phyloP scores from a whole-genome alignment of 371 early-diverging fungal species.

The Rhizopus stolonifer region DNA sequence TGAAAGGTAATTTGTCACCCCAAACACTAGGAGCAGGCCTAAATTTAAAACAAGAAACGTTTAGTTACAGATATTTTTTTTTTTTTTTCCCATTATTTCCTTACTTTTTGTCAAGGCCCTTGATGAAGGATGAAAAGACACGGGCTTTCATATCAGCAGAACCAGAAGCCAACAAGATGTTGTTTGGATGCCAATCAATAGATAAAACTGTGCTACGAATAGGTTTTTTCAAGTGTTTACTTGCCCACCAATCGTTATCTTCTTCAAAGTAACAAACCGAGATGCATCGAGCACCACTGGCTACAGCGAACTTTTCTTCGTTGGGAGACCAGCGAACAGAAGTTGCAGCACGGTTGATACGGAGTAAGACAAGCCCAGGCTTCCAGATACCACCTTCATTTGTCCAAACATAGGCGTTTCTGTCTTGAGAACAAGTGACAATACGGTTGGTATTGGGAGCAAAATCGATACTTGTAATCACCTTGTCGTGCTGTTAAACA shows the following conservation, averaged over 20 bases:
- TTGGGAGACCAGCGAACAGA: slow-evolving; percentile 93
- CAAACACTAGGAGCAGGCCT: slow-evolving; percentile 78
- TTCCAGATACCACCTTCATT: slow-evolving; percentile 80
- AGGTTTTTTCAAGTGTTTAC: slow-evolving; percentile 93
- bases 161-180: slow-evolving; percentile 91
- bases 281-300: slow-evolving; percentile 87
- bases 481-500: slow-evolving; percentile 82
- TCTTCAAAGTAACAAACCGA: slow-evolving; percentile 95
- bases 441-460: slow-evolving; percentile 94
- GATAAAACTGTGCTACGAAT: slow-evolving; percentile 89
- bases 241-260: slow-evolving; percentile 96
- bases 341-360: slow-evolving; percentile 96
- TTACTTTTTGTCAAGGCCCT: slow-evolving; percentile 90
- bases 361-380: slow-evolving; percentile 90
- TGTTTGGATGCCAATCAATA: slow-evolving; percentile 97
- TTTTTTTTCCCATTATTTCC: slow-evolving; percentile 1
- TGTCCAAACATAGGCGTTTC: slow-evolving; percentile 98
- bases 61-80: neutral
- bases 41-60: slow-evolving; percentile 10
- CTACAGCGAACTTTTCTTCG: slow-evolving; percentile 98
- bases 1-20: slow-evolving; percentile 95
- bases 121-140: slow-evolving; percentile 94
- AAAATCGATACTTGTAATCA: slow-evolving; percentile 95
- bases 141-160: slow-evolving; percentile 95
- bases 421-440: slow-evolving; percentile 96